Percentiles rank a stretch among this genome's conserved stretches.
Evolutionary conservation across 306 rosid species (phyloP).

Genomic region (Fragaria nilgerrensis): DNA sequence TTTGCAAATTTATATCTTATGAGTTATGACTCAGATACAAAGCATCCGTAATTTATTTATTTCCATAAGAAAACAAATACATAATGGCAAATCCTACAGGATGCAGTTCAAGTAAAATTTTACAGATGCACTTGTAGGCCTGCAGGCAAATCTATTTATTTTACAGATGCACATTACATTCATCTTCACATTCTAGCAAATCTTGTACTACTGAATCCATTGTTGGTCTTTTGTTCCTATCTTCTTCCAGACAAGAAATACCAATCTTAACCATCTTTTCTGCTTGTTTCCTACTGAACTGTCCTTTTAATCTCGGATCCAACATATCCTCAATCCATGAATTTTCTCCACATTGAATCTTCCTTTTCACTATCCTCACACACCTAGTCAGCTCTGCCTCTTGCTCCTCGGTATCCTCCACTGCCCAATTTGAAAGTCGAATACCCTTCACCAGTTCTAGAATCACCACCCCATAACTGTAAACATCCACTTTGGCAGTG

Average conservation of each 20-base stretch:
- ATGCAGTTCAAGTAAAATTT: neutral
- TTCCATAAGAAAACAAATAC: neutral
- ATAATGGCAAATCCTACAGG: neutral
- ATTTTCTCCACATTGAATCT: neutral
- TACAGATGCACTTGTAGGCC: neutral
- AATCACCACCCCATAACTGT: conserved; percentile 52
- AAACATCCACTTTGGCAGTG: conserved; percentile 57
- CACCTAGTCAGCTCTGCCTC: conserved; percentile 15
- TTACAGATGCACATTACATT: neutral
- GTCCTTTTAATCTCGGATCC: conserved; percentile 2
- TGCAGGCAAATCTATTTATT: neutral
- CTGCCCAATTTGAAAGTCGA: conserved; percentile 11
- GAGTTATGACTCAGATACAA: neutral
- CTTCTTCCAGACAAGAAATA: conserved; percentile 13
- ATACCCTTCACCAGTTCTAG: conserved; percentile 45
- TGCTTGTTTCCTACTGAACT: conserved; percentile 5
- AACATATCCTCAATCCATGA: conserved; percentile 14
- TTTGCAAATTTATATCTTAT: neutral
- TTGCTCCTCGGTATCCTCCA: conserved; percentile 9
- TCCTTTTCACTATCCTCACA: conserved; percentile 6
- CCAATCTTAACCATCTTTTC: conserved; percentile 18
- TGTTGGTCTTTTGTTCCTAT: conserved; percentile 12
- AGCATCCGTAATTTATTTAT: neutral
- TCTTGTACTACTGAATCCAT: neutral
- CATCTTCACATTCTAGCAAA: conserved; percentile 14